Evolutionary conservation across 2,329 filamentous ascomycete species (phyloP).

Genomic region (Diaporthe sp.): DNA sequence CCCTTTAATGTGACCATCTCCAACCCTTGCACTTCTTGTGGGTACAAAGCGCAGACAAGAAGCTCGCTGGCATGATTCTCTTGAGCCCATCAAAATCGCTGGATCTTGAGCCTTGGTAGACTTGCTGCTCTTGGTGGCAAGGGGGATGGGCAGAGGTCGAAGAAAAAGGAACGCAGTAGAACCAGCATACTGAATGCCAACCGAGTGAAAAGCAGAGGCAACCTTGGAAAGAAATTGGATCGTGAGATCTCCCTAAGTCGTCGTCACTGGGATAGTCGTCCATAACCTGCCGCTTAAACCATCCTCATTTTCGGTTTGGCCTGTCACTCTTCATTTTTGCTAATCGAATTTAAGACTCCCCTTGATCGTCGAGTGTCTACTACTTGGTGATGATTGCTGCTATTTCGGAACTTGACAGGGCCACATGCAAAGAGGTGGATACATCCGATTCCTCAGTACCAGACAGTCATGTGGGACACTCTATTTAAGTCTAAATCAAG

Average conservation of each 20-base stretch:
- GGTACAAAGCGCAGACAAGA: not conserved
- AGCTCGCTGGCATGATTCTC: not conserved
- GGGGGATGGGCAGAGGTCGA: too few relatives aligned
- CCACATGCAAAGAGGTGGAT: not conserved
- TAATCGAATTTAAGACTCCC: not conserved
- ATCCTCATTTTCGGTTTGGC: not conserved
- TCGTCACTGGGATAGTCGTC: not conserved
- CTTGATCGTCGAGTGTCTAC: not conserved
- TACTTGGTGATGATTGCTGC: not conserved
- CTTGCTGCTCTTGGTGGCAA: not conserved
- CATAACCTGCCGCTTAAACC: not conserved
- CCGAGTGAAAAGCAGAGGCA: too few relatives aligned
- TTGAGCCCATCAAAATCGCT: not conserved
- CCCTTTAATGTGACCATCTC: not conserved
- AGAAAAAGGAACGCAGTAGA: not conserved
- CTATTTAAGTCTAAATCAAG: not conserved
- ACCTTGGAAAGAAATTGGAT: not conserved
- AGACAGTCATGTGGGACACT: too few relatives aligned
- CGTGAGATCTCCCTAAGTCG: not conserved
- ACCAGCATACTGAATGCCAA: not conserved
- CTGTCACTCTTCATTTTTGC: not conserved
- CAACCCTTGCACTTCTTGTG: not conserved
- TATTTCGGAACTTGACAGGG: not conserved
- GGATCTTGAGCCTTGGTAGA: not conserved
- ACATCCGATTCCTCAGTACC: too few relatives aligned